Percentiles rank a stretch among this genome's conserved stretches.
Evolutionary conservation across 2,329 filamentous ascomycete species (phyloP).

Genomic region (Phymatotrichopsis omnivora): DNA sequence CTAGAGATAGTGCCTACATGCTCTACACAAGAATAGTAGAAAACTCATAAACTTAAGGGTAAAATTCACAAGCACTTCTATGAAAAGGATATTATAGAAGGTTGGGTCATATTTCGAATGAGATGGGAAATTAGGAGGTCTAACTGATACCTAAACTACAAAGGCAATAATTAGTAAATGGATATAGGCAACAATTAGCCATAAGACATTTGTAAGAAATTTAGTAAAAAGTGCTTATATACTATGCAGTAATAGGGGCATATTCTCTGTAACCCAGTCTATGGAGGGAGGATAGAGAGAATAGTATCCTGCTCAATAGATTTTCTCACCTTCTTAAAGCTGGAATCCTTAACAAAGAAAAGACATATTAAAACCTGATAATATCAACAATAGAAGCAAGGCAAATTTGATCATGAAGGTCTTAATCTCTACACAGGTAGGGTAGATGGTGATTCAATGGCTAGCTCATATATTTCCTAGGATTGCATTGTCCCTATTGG

Average conservation of each 20-base stretch:
- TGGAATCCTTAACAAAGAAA: neutral
- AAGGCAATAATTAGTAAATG: too few species aligned
- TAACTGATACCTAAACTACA: too few species aligned
- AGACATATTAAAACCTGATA: neutral
- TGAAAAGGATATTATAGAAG: too few species aligned
- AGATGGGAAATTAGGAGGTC: neutral
- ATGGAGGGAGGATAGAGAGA: too few species aligned
- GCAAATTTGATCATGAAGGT: conserved; percentile 30
- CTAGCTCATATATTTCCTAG: conserved; percentile 18
- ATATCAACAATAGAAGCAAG: conserved; percentile 29
- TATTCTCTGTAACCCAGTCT: too few species aligned
- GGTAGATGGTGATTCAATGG: conserved; percentile 29
- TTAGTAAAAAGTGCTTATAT: too few species aligned
- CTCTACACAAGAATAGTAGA: conserved; percentile 14
- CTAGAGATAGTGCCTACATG: conserved; percentile 13
- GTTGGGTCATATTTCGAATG: too few species aligned
- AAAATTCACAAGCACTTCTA: neutral
- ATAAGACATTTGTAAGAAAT: too few species aligned
- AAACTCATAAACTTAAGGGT: conserved; percentile 6
- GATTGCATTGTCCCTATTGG: conserved; percentile 29
- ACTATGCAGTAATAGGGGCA: conserved; percentile 18
- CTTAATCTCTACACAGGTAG: conserved; percentile 28
- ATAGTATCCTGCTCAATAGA: too few species aligned
- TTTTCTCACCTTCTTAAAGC: too few species aligned
- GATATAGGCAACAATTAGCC: too few species aligned